Evolutionary conservation across 345 rosid genomes (phyloP).

Genomic region (Draba incana): DNA sequence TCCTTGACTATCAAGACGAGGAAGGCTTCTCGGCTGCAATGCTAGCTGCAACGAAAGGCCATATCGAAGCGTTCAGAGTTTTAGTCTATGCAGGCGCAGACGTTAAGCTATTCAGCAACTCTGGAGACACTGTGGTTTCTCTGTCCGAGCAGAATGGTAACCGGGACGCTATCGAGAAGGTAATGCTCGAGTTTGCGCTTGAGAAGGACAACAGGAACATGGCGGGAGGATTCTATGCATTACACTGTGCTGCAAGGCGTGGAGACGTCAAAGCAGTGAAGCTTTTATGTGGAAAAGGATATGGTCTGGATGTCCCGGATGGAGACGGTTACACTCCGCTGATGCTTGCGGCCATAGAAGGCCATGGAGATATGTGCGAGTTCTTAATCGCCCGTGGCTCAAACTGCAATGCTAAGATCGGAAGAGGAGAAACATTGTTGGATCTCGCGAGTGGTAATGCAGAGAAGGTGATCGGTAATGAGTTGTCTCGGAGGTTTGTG

Average conservation of each 20-base stretch:
- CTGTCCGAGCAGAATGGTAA: conserved; percentile 64
- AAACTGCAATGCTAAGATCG: conserved; percentile 55
- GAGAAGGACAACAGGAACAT: conserved; percentile 68
- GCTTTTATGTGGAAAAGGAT: conserved; percentile 66
- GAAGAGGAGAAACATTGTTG: conserved; percentile 70
- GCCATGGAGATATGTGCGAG: conserved; percentile 62
- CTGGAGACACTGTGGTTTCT: conserved; percentile 74
- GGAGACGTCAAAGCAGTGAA: conserved; percentile 77
- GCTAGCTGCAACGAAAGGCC: conserved; percentile 82
- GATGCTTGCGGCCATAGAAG: conserved; percentile 92
- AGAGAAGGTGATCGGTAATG: conserved; percentile 62
- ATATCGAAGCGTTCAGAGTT: conserved; percentile 71
- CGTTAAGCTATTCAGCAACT: conserved; percentile 71
- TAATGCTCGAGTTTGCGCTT: conserved; percentile 89
- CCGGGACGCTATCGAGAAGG: conserved; percentile 78
- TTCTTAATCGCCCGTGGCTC: conserved; percentile 72
- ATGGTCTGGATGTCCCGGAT: conserved; percentile 69
- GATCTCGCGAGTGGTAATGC: conserved; percentile 61
- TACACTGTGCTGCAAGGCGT: conserved; percentile 94
- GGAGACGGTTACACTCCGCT: conserved; percentile 92
- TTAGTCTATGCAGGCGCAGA: conserved; percentile 89
- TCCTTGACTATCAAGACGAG: conserved; percentile 78
- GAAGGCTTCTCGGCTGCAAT: conserved; percentile 87
- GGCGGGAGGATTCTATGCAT: conserved; percentile 82
- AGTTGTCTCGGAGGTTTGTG: conserved; percentile 68